Base-by-base conservation (phyloP, 1,284 basidiomycete genomes). In the Porogramme epimiltina region DNA sequence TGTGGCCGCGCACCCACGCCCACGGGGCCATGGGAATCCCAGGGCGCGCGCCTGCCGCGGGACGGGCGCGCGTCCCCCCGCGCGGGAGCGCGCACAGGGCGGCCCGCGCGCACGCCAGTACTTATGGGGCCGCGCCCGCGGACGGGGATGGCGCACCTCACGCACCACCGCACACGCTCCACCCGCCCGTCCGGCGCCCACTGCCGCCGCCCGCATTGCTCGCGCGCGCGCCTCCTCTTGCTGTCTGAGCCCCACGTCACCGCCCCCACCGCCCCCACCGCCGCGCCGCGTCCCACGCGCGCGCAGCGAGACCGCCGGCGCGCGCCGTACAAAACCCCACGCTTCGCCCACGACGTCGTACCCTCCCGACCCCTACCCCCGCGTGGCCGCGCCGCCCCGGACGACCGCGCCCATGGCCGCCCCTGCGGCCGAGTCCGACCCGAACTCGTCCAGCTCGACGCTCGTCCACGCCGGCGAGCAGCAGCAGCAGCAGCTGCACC, bases 361-460 rank as follows among this genome's bases (percentile, higher is more conserved):
- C 34, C 34, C n/a, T 10, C 34, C 34, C 34, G 34, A 37, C 6
- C 34, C n/a, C 34, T 37, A 37, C 34, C 34, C 34, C 34, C 34
- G 28, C 28, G 28, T 31, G 8, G 6, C 28, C 28, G 13, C 34
- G 10, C 34, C 16, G 9, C 9, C 34, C 9, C 34, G 9, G 5
- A 16, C 34, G 34, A 5, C 34, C 34, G 34, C 34, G 34, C 8
- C n/a, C n/a, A 31, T 31, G 28, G 28, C 28, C 25, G 53, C 46
- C 13, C 53, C 57, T 4, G 28, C 19, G 15, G 41, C 13, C 8
- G 45, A 42, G 13, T 22, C 44, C 22, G 54, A 56, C 22, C 49
- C 51, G 13, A 52, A 52, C 54, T 56, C 54, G 38, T 59, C 58
- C 34, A 56, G 49, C 49, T 59, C 58, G 28, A 59, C 58, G n/a